Evolutionary conservation across 2,329 filamentous ascomycete species (phyloP).

Genomic region (Fusarium fracticaudum): DNA sequence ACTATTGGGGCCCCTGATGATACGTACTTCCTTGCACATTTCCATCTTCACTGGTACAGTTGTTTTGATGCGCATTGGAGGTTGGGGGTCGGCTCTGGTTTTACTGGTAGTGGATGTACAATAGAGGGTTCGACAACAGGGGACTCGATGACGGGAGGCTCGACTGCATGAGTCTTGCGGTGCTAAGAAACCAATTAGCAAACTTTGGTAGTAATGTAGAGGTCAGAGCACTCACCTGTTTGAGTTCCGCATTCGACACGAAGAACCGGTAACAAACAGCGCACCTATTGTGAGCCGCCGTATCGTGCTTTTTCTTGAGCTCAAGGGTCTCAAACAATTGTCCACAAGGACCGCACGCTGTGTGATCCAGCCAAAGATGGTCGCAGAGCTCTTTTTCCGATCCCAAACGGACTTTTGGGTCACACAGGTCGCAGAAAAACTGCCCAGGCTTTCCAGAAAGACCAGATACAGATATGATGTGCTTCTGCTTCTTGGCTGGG

Average conservation of each 20-base stretch:
- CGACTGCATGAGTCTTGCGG: not conserved
- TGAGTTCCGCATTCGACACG: not conserved
- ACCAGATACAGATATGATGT: not conserved
- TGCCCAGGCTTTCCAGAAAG: not conserved
- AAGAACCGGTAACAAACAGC: not conserved
- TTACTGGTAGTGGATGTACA: not conserved
- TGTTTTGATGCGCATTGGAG: not conserved
- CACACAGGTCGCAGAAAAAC: not conserved
- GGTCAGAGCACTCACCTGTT: not conserved
- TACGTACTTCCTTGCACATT: not conserved
- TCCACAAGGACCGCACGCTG: not conserved
- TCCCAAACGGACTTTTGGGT: not conserved
- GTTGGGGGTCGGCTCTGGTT: not conserved
- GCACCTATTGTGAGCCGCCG: not conserved
- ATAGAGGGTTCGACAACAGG: not conserved
- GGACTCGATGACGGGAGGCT: not conserved
- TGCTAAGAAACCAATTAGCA: not conserved
- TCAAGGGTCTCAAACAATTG: fast-evolving
- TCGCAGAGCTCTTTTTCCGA: not conserved
- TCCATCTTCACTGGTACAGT: not conserved
- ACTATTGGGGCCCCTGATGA: not conserved
- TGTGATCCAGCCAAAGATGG: not conserved
- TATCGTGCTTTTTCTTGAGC: not conserved
- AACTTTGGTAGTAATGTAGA: not conserved
- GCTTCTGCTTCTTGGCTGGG: not conserved